Conservation (phyloP, 352 stramenopile species). For the Globisporangium splendens region DNA sequence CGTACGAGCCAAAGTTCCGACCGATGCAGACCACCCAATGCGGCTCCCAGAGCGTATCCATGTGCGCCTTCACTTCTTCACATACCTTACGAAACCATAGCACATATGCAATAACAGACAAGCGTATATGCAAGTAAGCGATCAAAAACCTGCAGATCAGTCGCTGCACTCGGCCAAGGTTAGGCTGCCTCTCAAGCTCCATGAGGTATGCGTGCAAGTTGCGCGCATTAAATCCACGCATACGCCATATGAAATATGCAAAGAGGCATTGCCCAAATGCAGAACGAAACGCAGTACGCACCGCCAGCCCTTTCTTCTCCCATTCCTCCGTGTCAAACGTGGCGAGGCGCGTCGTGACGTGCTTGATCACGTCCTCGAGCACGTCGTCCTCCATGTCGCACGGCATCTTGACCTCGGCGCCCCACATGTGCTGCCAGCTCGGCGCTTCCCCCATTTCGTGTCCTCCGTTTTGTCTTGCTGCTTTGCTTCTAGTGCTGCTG, state of each 20-base stretch:
- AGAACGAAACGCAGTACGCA: slow-evolving; percentile 15
- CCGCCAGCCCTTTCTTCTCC: slow-evolving; percentile 72
- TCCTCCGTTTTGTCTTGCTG: neutral
- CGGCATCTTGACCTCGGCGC: slow-evolving; percentile 83
- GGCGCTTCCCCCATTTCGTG: slow-evolving; percentile 62
- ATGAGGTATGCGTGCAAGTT: too few species aligned
- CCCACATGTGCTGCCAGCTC: slow-evolving; percentile 88
- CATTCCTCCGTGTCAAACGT: slow-evolving; percentile 83
- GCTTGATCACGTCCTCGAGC: slow-evolving; percentile 83
- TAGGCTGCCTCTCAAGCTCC: too few species aligned
- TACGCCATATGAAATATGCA: neutral
- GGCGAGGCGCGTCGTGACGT: slow-evolving; percentile 50
- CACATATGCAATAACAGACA: neutral
- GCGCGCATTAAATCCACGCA: too few species aligned
- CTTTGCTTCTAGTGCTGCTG: neutral
- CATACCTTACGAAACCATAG: slow-evolving; percentile 37
- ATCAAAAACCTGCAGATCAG: neutral
- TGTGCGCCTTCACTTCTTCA: slow-evolving; percentile 75
- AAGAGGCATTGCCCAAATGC: too few species aligned
- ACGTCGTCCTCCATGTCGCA: slow-evolving; percentile 89
- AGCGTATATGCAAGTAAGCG: neutral
- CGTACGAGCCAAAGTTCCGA: slow-evolving; percentile 91
- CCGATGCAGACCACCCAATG: slow-evolving; percentile 88
- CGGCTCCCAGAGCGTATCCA: slow-evolving; percentile 76
- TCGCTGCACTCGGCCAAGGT: neutral